These are phyloP conservation scores for Hsuehochloa calcarea DNA, from an alignment of 176 grass and related monocot genomes.

Conservation along the genomic window DNA sequence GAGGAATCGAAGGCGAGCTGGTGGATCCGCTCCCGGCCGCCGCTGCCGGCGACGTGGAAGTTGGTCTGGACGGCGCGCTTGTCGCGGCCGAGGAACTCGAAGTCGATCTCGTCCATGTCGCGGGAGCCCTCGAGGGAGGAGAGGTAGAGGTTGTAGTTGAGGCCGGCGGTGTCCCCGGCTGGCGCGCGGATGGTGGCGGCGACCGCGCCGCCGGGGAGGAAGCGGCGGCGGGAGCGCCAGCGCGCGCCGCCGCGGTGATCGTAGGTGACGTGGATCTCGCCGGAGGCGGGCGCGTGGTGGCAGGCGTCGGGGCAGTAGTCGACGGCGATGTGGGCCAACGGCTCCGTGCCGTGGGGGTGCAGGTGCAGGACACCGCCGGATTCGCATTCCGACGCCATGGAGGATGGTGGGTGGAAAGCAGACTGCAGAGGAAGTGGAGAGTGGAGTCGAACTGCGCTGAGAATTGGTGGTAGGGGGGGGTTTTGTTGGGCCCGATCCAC, in stretches of 20 bases:
- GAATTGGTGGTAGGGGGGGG: background rate
- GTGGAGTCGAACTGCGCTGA: background rate
- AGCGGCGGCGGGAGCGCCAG: slow-evolving; percentile 49
- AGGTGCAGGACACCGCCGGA: slow-evolving; percentile 6
- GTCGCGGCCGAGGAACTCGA: slow-evolving; percentile 71
- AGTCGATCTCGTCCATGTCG: slow-evolving; percentile 76
- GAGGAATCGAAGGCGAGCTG: slow-evolving; percentile 53
- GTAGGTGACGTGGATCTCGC: slow-evolving; percentile 71
- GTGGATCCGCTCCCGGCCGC: slow-evolving; percentile 61
- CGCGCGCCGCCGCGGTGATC: slow-evolving; percentile 60
- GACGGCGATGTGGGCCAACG: slow-evolving; percentile 47
- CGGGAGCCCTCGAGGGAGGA: slow-evolving; percentile 58
- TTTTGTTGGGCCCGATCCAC: background rate
- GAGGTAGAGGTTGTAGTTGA: slow-evolving; percentile 85
- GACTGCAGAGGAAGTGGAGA: slow-evolving; percentile 1
- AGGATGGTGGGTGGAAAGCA: background rate
- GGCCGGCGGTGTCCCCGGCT: slow-evolving; percentile 40
- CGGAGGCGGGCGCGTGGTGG: slow-evolving; percentile 8
- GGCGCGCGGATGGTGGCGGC: slow-evolving; percentile 43
- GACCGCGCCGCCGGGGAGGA: slow-evolving; percentile 46
- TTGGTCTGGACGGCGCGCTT: slow-evolving; percentile 72
- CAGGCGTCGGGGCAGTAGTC: slow-evolving; percentile 58
- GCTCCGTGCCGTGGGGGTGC: slow-evolving; percentile 39
- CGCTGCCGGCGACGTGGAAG: slow-evolving; percentile 43
- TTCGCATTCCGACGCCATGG: slow-evolving; percentile 27